A percentile compares a stretch with the other conserved stretches of the same genome.
These are phyloP conservation scores for Penicillium taxi DNA, from an alignment of 495 filamentous ascomycete genomes.

Conservation along the genomic window DNA sequence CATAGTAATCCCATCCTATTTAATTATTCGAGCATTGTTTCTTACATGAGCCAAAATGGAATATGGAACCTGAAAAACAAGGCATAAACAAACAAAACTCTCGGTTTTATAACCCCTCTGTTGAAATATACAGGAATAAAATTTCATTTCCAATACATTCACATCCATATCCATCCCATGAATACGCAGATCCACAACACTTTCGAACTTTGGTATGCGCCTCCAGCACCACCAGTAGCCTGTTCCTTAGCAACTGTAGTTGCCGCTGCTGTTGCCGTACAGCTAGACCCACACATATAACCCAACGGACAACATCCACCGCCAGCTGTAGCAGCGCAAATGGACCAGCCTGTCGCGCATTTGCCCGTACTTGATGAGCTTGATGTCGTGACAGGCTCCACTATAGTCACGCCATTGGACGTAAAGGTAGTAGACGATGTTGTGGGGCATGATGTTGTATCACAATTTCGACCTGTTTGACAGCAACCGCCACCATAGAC, in stretches of 20 bases:
- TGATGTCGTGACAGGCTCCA: slow-evolving; percentile 46
- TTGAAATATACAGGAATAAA: background rate
- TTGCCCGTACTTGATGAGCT: slow-evolving; percentile 23
- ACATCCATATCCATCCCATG: slow-evolving; percentile 12
- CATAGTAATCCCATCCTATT: too few species aligned
- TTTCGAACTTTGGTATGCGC: background rate
- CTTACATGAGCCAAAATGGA: too few species aligned
- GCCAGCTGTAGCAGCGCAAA: slow-evolving; percentile 54
- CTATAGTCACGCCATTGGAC: slow-evolving; percentile 58
- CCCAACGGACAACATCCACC: slow-evolving; percentile 77
- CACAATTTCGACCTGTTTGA: slow-evolving; percentile 75
- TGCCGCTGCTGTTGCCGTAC: slow-evolving; percentile 49
- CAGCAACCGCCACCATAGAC: slow-evolving; percentile 69
- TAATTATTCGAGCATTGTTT: too few species aligned
- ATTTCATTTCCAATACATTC: slow-evolving; percentile 8
- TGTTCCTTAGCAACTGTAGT: slow-evolving; percentile 52
- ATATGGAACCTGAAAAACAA: too few species aligned
- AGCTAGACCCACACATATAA: slow-evolving; percentile 66
- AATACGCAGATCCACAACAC: slow-evolving; percentile 5
- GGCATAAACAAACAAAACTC: too few species aligned
- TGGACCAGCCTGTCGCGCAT: slow-evolving; percentile 74
- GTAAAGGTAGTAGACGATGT: slow-evolving; percentile 50
- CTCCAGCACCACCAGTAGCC: slow-evolving; percentile 6
- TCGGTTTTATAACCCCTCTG: too few species aligned
- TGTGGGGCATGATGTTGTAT: slow-evolving; percentile 59